Percentiles rank a stretch among this genome's conserved stretches.
These are phyloP conservation scores for Diaporthe citri DNA, from an alignment of 2,329 filamentous ascomycete genomes.

Conservation along the genomic window DNA sequence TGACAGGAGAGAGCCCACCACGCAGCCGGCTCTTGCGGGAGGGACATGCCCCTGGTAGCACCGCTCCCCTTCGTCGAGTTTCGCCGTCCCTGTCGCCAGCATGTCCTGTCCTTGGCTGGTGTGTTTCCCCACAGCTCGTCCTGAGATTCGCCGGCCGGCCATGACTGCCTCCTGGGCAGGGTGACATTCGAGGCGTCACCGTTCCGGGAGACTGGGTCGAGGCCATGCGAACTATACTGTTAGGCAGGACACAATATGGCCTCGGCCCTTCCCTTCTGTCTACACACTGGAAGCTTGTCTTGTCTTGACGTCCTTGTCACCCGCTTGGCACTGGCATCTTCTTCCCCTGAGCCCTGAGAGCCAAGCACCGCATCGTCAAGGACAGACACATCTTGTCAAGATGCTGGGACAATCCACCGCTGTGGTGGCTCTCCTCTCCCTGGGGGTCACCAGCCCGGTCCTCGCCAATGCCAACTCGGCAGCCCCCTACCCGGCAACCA, in stretches of 20 bases:
- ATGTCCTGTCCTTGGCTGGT: background rate
- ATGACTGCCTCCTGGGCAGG: slow-evolving; percentile 13
- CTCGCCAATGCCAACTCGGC: slow-evolving; percentile 36
- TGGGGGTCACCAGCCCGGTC: slow-evolving; percentile 34
- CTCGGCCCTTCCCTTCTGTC: background rate
- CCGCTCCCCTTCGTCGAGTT: slow-evolving; percentile 34
- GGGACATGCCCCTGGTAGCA: background rate
- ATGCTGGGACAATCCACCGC: slow-evolving; percentile 33
- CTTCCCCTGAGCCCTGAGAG: slow-evolving; percentile 3
- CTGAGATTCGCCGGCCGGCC: slow-evolving; percentile 24
- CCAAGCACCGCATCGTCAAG: background rate
- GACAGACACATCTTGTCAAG: slow-evolving; percentile 1
- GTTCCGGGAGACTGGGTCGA: slow-evolving; percentile 6
- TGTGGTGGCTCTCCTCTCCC: slow-evolving; percentile 37
- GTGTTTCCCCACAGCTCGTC: slow-evolving; percentile 16
- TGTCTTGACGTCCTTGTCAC: slow-evolving; percentile 3
- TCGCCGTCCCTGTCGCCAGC: slow-evolving; percentile 7
- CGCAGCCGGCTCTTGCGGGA: background rate
- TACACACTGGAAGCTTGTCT: slow-evolving; percentile 8
- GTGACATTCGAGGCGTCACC: slow-evolving; percentile 23
- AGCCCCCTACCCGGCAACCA: slow-evolving; percentile 44
- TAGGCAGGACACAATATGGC: slow-evolving; percentile 7
- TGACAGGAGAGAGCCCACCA: slow-evolving; percentile 27
- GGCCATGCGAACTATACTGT: background rate
- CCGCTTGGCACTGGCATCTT: slow-evolving; percentile 9